Conservation (phyloP, 768 basidiomycete species). For the Mycena latifolia region DNA sequence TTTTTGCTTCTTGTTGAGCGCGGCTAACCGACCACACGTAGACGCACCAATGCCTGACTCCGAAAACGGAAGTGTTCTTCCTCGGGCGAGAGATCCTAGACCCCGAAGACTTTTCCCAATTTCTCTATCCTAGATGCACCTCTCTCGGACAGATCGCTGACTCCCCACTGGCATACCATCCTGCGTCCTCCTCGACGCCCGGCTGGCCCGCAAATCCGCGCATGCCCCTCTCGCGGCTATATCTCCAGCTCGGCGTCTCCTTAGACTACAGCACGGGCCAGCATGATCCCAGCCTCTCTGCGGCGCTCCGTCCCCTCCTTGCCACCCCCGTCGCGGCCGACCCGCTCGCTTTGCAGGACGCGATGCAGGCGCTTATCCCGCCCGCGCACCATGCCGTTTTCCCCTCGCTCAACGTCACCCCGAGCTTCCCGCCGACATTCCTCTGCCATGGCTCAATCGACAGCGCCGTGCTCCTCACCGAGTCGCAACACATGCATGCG, state of each 20-base stretch:
- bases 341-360: constrained; percentile 24
- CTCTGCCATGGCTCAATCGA: constrained; percentile 65
- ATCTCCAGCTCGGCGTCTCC: constrained; percentile 67
- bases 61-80: constrained; percentile 65
- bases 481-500: constrained; percentile 53
- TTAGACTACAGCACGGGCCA: constrained; percentile 71
- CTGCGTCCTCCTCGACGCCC: constrained; percentile 58
- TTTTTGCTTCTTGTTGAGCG: neutral
- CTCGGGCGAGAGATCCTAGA: constrained; percentile 69
- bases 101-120: constrained; percentile 58
- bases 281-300: constrained; percentile 62
- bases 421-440: constrained; percentile 61
- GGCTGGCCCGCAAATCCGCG: constrained; percentile 74
- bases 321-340: constrained; percentile 10
- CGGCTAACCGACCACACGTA: neutral
- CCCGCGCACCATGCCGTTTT: constrained; percentile 52
- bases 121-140: constrained; percentile 56
- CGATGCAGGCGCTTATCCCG: constrained; percentile 45
- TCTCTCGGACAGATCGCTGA: constrained; percentile 46
- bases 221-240: constrained; percentile 68
- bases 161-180: constrained; percentile 62
- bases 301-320: constrained; percentile 48
- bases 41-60: constrained; percentile 59
- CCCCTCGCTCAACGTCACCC: constrained; percentile 58
- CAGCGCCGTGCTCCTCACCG: constrained; percentile 55